A percentile compares a stretch with the other conserved stretches of the same genome.
phyloP scores from a whole-genome alignment of 257 asterid genomes.

The Handroanthus guayacan region DNA sequence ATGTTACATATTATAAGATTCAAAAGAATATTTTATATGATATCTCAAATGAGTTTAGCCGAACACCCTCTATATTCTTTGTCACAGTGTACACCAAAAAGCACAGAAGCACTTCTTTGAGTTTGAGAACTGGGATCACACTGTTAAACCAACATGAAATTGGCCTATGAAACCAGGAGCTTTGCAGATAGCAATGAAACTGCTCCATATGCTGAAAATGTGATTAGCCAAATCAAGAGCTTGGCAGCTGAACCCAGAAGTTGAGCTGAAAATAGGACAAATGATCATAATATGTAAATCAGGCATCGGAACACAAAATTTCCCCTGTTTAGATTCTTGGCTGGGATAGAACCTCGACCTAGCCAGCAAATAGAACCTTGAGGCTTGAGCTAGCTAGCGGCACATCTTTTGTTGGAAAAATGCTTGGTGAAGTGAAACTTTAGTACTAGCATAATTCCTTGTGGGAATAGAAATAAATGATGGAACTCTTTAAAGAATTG shows the following conservation, averaged over 20 bases:
- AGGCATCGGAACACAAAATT: neutral
- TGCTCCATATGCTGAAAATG: neutral
- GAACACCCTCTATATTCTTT: neutral
- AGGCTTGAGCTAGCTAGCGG: neutral
- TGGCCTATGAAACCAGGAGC: neutral
- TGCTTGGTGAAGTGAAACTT: neutral
- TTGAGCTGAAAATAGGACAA: neutral
- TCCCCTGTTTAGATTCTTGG: neutral
- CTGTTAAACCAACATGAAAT: neutral
- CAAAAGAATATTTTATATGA: too few relatives aligned
- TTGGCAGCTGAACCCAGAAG: neutral
- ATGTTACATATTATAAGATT: too few relatives aligned
- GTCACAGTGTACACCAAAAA: neutral
- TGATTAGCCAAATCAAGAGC: neutral
- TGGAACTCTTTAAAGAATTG: too few relatives aligned
- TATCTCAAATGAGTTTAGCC: too few relatives aligned
- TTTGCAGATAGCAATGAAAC: neutral
- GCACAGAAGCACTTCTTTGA: neutral
- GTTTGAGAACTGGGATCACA: neutral
- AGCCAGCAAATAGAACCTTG: neutral
- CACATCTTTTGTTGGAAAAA: neutral
- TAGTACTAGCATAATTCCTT: neutral
- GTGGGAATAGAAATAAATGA: too few relatives aligned
- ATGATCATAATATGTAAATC: too few relatives aligned
- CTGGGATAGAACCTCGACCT: too few relatives aligned